Evolutionary conservation across 2,329 filamentous ascomycete species (phyloP).

Genomic region (Alternaria metachromatica): DNA sequence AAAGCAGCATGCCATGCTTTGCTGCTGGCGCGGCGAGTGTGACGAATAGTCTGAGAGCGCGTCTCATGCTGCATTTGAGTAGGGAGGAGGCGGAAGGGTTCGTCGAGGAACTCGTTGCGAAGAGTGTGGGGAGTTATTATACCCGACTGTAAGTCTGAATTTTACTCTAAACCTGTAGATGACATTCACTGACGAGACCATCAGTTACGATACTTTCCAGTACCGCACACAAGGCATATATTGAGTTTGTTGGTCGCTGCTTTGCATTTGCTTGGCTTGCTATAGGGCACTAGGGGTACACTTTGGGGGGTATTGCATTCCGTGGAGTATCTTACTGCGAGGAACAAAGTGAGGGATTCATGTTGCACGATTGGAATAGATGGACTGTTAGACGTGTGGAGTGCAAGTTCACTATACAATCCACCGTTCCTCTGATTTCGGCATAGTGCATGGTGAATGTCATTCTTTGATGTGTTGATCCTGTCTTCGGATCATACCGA

Average conservation of each 20-base stretch:
- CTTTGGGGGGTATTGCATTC: not conserved
- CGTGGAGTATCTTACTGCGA: not conserved
- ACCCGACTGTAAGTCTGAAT: conserved; percentile 72
- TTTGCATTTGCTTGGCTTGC: not conserved
- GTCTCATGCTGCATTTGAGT: conserved; percentile 83
- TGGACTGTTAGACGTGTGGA: not conserved
- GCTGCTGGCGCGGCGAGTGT: conserved; percentile 75
- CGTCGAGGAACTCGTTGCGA: conserved; percentile 81
- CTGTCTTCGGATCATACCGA: not conserved
- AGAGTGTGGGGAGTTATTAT: conserved; percentile 86
- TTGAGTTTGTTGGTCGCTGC: conserved; percentile 51
- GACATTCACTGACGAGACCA: too few relatives aligned
- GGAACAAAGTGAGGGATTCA: not conserved
- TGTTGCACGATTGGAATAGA: not conserved
- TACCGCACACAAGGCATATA: conserved; percentile 89
- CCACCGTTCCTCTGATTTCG: not conserved
- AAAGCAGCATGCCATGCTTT: conserved; percentile 84
- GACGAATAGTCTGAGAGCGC: conserved; percentile 71
- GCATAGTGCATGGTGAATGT: not conserved
- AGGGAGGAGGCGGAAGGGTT: conserved; percentile 81
- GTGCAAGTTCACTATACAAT: not conserved
- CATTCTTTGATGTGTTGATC: not conserved
- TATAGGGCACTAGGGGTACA: not conserved
- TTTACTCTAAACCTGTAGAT: not conserved
- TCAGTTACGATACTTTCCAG: conserved; percentile 83